Conservation (phyloP, 129 eudicot species). For the Solidago caesia region DNA sequence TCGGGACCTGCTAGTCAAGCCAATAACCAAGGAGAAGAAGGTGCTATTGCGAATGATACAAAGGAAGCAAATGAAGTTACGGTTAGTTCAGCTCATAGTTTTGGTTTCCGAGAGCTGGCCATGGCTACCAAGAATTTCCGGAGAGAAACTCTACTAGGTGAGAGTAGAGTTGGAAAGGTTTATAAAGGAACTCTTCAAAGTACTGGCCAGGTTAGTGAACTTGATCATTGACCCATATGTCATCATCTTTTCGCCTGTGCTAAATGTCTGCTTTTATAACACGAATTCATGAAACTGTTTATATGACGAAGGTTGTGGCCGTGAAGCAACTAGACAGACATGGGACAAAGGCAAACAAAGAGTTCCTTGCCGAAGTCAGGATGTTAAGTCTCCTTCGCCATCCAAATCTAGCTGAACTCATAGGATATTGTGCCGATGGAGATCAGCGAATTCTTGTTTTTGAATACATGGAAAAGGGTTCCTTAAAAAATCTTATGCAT, state of each 20-base stretch:
- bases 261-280: not conserved
- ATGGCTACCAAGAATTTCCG: constrained; percentile 68
- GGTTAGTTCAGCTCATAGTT: constrained; percentile 27
- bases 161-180: constrained; percentile 68
- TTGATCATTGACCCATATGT: not conserved
- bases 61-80: constrained; percentile 26
- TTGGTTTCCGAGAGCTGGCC: constrained; percentile 69
- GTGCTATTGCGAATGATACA: constrained; percentile 8
- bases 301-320: constrained; percentile 52
- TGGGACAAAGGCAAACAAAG: constrained; percentile 60
- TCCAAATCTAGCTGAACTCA: constrained; percentile 54
- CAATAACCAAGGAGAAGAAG: constrained; percentile 21
- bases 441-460: constrained; percentile 74
- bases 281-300: not conserved
- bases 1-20: constrained; percentile 14
- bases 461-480: constrained; percentile 55
- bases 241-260: not conserved
- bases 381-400: constrained; percentile 58
- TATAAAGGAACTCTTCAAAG: constrained; percentile 52
- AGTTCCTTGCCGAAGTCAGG: constrained; percentile 55
- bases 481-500: constrained; percentile 40
- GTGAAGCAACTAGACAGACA: constrained; percentile 72
- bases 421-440: constrained; percentile 83
- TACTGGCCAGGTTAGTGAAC: constrained; percentile 53
- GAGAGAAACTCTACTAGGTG: constrained; percentile 60